Conservation (phyloP, 495 filamentous ascomycete species). For the Thozetella sp. region DNA sequence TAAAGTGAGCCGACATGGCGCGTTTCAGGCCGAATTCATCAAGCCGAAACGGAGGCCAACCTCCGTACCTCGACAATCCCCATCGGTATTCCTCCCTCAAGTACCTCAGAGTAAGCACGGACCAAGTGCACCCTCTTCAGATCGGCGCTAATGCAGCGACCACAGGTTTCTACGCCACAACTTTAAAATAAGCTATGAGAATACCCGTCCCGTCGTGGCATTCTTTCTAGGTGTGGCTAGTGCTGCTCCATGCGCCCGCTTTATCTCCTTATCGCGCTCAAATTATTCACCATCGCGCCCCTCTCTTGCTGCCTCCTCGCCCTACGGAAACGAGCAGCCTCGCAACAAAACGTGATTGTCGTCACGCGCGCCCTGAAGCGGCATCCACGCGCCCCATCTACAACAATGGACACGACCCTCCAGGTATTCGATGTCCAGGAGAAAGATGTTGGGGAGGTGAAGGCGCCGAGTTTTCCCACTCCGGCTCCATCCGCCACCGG, state of each 20-base stretch:
- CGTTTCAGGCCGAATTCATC: background rate
- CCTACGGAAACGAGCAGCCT: too few relatives aligned
- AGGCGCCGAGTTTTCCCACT: slow-evolving; percentile 66
- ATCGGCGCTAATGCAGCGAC: slow-evolving; percentile 21
- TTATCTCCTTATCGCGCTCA: slow-evolving; percentile 1
- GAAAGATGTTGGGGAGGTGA: slow-evolving; percentile 55
- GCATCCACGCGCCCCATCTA: background rate
- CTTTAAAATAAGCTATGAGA: background rate
- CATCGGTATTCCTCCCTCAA: too few relatives aligned
- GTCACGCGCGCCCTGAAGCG: background rate
- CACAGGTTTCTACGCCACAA: background rate
- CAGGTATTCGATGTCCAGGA: slow-evolving; percentile 82
- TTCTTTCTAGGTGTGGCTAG: slow-evolving; percentile 5
- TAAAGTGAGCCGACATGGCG: too few relatives aligned
- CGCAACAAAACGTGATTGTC: too few relatives aligned
- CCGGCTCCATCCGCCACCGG: slow-evolving; percentile 63
- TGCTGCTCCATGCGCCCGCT: background rate
- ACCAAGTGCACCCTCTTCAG: slow-evolving; percentile 2
- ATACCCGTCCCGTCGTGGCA: background rate
- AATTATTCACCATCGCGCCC: background rate
- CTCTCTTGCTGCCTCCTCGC: background rate
- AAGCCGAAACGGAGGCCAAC: background rate
- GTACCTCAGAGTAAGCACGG: background rate
- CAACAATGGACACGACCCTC: slow-evolving; percentile 38
- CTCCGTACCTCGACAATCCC: too few relatives aligned